Base-by-base conservation (phyloP, 176 grass and related monocot species). In the Oryza coarctata region DNA sequence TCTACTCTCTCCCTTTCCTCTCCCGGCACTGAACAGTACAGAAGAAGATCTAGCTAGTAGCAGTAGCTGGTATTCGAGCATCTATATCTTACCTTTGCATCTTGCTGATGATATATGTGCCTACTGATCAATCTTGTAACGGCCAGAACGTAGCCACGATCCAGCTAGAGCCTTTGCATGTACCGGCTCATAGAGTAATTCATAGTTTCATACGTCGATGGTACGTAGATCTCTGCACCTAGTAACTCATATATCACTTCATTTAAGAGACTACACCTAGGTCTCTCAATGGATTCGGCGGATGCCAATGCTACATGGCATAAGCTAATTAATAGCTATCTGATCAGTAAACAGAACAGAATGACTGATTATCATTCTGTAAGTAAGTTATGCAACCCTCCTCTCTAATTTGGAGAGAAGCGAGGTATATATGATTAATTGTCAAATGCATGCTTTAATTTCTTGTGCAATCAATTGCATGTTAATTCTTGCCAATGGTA, bases 21-120 rank as follows among this genome's bases (percentile, higher is more conserved):
- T 69, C 62, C 74, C 65, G 68, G 77, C 13, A 69, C 66, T 63
- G 63, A 28, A 27, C 12, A 58, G 64, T 81, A 71, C 52, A 77
- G 64, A 81, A 81, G 40, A 84, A 70, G 69, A 70, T 83, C 80
- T 83, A 36, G 71, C 22, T 57, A 52, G 32, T 70, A 40, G 32
- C 30, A n/a, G 77, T 74, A 71, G 63, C 50, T 68, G 34, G 75
- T 40, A 4, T 65, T 79, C 15, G 23, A 73, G 41, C 25, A 61
- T 80, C 20, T 55, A 30, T 23, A 7, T 39, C 38, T 39, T 44
- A 62, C 23, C 20, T 74, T 11, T 18, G 55, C 55, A 78, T 85
- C 22, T 47, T 38, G 38, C 74, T 7, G 67, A 79, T 29, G 47
- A 50, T 29, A 68, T 14, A 15, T 49, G 71, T 17, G 23, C 36